Evolutionary conservation across 192 early-diverging fungal species (phyloP).

Genomic region (Dimargaris xerosporica): DNA sequence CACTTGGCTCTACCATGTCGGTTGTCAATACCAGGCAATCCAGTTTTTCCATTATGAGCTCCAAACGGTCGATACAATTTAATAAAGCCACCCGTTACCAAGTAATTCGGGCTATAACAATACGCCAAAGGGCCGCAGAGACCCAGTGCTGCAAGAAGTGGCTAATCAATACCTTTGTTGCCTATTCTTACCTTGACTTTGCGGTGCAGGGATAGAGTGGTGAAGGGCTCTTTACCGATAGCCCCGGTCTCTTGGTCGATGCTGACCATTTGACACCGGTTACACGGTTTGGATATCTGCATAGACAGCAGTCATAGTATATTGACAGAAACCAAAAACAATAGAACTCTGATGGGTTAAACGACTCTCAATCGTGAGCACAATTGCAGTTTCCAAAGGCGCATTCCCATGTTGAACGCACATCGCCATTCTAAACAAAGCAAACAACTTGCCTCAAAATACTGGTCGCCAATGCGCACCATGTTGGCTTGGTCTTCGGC

Average conservation of each 20-base stretch:
- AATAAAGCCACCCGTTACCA: no score
- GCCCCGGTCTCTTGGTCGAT: slow-evolving; percentile 46
- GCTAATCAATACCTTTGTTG: background rate
- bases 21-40: background rate
- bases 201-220: slow-evolving; percentile 32
- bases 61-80: background rate
- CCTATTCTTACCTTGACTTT: slow-evolving; percentile 20
- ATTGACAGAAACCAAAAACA: background rate
- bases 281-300: slow-evolving; percentile 41
- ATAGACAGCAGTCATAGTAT: no score
- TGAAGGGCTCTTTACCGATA: slow-evolving; percentile 44
- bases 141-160: background rate
- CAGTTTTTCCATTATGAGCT: background rate
- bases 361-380: background rate
- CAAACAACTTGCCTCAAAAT: slow-evolving; percentile 31
- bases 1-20: background rate
- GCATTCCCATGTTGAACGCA: no score
- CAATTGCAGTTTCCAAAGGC: background rate
- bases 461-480: slow-evolving; percentile 27
- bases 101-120: no score
- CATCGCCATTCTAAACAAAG: background rate
- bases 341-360: slow-evolving; percentile 3
- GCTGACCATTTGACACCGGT: slow-evolving; percentile 61
- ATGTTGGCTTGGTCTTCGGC: slow-evolving; percentile 48
- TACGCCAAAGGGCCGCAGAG: no score